Evolutionary conservation across 2,329 filamentous ascomycete genomes (phyloP).

Genomic region (Pestalotiopsis sp.): DNA sequence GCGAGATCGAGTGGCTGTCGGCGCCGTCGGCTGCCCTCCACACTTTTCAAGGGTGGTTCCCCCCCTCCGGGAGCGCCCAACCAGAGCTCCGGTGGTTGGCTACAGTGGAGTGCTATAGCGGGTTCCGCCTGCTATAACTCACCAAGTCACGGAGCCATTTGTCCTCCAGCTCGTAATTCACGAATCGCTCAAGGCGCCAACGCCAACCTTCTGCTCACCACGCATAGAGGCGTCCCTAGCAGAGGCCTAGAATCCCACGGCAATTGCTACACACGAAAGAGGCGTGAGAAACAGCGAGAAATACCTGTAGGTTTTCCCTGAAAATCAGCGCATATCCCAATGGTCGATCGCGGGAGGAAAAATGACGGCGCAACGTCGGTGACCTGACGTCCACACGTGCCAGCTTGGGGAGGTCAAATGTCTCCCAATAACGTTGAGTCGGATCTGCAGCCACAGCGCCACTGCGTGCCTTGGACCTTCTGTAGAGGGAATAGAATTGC

Average conservation of each 20-base stretch:
- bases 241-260: background rate
- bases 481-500: constrained; percentile 4
- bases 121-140: background rate
- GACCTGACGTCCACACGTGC: background rate
- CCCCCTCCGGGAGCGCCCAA: background rate
- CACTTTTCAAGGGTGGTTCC: background rate
- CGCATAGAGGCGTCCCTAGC: background rate
- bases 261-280: background rate
- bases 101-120: constrained; percentile 1
- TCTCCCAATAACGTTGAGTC: background rate
- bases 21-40: constrained; percentile 9
- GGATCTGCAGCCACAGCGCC: constrained; percentile 13
- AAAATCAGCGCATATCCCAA: background rate
- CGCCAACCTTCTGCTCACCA: constrained; percentile 4
- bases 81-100: constrained; percentile 3
- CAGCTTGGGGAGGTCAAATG: background rate
- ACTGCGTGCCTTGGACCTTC: constrained; percentile 9
- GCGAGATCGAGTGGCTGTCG: constrained; percentile 13
- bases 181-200: background rate
- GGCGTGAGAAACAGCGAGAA: background rate
- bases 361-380: background rate
- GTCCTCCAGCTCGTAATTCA: background rate
- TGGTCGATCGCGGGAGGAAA: background rate
- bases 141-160: background rate
- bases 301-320: background rate